A percentile compares a stretch with the other conserved stretches of the same genome.
Evolutionary conservation across 2,329 filamentous ascomycete species (phyloP).

Genomic region (Calonectria honghensis): DNA sequence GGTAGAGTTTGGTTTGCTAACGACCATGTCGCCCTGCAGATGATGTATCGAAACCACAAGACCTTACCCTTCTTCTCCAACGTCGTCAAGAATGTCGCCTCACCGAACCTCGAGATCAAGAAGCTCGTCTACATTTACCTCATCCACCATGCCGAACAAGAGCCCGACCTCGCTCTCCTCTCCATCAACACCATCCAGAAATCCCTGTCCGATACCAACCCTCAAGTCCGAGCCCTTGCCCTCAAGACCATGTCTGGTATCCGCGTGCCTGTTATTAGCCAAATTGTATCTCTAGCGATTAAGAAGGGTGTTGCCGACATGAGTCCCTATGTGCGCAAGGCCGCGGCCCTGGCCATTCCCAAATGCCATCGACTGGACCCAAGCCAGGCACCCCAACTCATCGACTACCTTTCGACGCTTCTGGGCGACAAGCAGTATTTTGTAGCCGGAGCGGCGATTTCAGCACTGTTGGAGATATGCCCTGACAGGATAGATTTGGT

Average conservation of each 20-base stretch:
- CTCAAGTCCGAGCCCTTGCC: constrained; percentile 92
- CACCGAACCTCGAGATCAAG: constrained; percentile 94
- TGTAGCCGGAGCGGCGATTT: constrained; percentile 94
- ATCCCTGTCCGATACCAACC: constrained; percentile 93
- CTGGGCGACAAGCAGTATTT: constrained; percentile 96
- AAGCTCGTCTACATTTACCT: constrained; percentile 99
- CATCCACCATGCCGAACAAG: constrained; percentile 95
- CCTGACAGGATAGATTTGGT: constrained; percentile 91
- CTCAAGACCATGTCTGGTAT: constrained; percentile 98
- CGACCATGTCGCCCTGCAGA: constrained; percentile 69
- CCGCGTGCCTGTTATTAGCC: constrained; percentile 96
- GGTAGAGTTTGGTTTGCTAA: constrained; percentile 31
- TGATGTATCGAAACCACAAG: constrained; percentile 95
- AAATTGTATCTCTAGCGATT: constrained; percentile 96
- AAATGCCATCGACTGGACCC: constrained; percentile 97
- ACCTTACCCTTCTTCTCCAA: constrained; percentile 97
- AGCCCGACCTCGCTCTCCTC: constrained; percentile 94
- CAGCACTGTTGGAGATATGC: constrained; percentile 91
- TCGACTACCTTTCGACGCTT: constrained; percentile 86
- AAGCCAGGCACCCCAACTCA: constrained; percentile 86
- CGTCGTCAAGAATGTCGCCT: constrained; percentile 98
- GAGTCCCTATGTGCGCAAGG: constrained; percentile 94
- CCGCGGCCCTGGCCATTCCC: constrained; percentile 93
- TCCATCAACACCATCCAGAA: constrained; percentile 99
- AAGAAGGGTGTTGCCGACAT: constrained; percentile 95